Evolutionary conservation across 2,329 filamentous ascomycete species (phyloP).

Genomic region (Fusarium torulosum): DNA sequence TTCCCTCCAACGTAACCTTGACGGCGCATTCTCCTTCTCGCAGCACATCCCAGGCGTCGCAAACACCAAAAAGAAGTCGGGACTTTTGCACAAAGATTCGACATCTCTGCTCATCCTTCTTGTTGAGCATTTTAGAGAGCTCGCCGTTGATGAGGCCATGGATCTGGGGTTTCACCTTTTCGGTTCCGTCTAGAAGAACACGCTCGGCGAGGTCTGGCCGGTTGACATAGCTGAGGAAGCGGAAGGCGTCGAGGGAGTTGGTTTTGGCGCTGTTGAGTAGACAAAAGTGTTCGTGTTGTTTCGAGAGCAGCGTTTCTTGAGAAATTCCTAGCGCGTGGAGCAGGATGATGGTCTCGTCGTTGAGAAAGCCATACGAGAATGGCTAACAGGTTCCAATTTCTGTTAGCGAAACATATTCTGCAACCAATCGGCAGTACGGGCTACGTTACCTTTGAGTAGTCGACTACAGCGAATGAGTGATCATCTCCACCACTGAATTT

Average conservation of each 20-base stretch:
- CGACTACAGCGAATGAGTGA: too few species aligned
- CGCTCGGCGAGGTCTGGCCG: background rate
- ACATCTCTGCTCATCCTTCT: background rate
- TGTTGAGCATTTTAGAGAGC: background rate
- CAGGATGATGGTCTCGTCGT: background rate
- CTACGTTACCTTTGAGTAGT: too few species aligned
- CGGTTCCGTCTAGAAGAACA: background rate
- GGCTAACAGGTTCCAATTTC: too few species aligned
- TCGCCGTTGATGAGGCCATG: background rate
- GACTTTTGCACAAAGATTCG: background rate
- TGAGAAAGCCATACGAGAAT: too few species aligned
- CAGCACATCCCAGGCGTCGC: constrained; percentile 3
- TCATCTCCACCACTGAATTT: too few species aligned
- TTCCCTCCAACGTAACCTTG: too few species aligned
- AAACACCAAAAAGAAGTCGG: background rate
- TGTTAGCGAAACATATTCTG: too few species aligned
- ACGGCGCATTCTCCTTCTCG: background rate
- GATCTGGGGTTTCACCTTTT: background rate
- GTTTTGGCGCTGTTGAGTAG: background rate
- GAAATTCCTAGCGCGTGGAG: background rate
- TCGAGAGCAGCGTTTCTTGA: background rate
- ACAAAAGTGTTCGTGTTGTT: background rate
- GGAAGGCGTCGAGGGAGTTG: background rate
- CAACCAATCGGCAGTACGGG: too few species aligned
- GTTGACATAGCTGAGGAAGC: constrained; percentile 12